Conservation (phyloP, 768 basidiomycete genomes). For the Sistotremastrum niveocremeum region DNA sequence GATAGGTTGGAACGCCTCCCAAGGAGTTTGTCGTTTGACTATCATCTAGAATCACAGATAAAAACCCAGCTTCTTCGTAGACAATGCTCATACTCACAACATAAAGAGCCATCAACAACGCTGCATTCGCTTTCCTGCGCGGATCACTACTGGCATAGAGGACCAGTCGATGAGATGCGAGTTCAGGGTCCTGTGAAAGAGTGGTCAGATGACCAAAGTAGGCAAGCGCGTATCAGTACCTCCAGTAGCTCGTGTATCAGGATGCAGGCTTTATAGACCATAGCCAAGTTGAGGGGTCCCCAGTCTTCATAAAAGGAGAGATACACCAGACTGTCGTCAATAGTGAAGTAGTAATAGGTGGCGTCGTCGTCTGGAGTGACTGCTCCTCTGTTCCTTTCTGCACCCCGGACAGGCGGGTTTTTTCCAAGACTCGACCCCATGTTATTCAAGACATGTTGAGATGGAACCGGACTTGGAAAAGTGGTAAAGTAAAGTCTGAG, state of each 20-base stretch:
- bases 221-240: conserved; percentile 24
- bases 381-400: conserved; percentile 43
- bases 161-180: conserved; percentile 61
- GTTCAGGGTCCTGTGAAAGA: conserved; percentile 51
- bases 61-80: neutral
- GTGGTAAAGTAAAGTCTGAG: conserved; percentile 77
- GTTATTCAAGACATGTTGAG: conserved; percentile 50
- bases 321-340: conserved; percentile 87
- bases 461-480: conserved; percentile 66
- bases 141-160: conserved; percentile 84
- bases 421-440: conserved; percentile 35
- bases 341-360: conserved; percentile 79
- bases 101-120: conserved; percentile 86
- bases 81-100: conserved; percentile 42
- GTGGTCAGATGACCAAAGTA: conserved; percentile 8
- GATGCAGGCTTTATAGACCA: conserved; percentile 88
- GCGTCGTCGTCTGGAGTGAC: conserved; percentile 61
- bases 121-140: conserved; percentile 83
- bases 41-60: conserved; percentile 54
- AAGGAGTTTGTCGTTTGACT: conserved; percentile 76
- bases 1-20: conserved; percentile 91
- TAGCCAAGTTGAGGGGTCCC: conserved; percentile 85
- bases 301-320: conserved; percentile 92
- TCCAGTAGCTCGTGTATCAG: conserved; percentile 82
- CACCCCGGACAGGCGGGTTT: conserved; percentile 49